Percentiles rank a stretch among this genome's conserved stretches.
Evolutionary conservation across 352 stramenopile genomes (phyloP).

Genomic region (Phytophthora rubi): DNA sequence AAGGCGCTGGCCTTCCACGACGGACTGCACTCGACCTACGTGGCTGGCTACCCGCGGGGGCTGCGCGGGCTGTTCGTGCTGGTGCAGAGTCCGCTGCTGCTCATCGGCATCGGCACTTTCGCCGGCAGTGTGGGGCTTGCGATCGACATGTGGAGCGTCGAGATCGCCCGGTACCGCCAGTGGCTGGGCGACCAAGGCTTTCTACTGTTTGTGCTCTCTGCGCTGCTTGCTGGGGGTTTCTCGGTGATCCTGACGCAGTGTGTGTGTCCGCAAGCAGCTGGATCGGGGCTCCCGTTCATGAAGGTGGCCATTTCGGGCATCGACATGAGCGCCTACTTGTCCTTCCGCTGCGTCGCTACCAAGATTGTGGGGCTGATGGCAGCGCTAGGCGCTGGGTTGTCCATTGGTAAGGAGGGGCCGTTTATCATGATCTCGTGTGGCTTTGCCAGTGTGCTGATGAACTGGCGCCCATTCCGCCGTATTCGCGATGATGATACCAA

Average conservation of each 20-base stretch:
- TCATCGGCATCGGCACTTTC: conserved; percentile 74
- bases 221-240: conserved; percentile 54
- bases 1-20: conserved; percentile 71
- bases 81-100: conserved; percentile 72
- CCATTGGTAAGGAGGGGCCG: conserved; percentile 86
- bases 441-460: conserved; percentile 83
- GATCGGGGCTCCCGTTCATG: conserved; percentile 82
- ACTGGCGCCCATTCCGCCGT: conserved; percentile 64
- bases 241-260: conserved; percentile 61
- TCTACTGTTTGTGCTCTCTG: conserved; percentile 61
- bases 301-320: conserved; percentile 86
- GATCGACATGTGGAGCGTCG: conserved; percentile 68
- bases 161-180: conserved; percentile 72
- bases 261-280: conserved; percentile 71
- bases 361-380: conserved; percentile 77
- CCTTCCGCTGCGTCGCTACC: conserved; percentile 68
- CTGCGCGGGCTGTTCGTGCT: conserved; percentile 68
- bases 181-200: conserved; percentile 63
- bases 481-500: conserved; percentile 86
- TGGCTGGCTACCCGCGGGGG: conserved; percentile 64
- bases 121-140: conserved; percentile 66
- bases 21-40: conserved; percentile 82
- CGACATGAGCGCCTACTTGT: conserved; percentile 80
- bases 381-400: conserved; percentile 68
- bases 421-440: conserved; percentile 91